phyloP scores from a whole-genome alignment of 306 rosid genomes.

The Luffa aegyptiaca region DNA sequence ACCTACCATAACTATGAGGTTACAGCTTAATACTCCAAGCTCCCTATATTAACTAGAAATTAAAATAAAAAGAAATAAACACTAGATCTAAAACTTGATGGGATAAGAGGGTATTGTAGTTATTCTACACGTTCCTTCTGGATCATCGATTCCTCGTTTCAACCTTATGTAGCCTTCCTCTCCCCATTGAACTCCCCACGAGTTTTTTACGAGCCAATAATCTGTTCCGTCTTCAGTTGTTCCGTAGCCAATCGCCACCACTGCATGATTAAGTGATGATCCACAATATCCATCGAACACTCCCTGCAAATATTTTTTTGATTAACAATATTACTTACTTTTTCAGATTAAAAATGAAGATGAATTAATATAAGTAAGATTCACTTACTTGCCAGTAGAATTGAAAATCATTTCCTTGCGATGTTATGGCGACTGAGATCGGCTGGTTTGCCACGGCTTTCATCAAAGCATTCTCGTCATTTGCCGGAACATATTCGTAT shows the following conservation, averaged over 20 bases:
- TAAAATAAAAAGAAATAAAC: too few relatives aligned
- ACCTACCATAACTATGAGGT: too few relatives aligned
- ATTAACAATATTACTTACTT: too few relatives aligned
- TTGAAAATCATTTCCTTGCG: constrained; percentile 32
- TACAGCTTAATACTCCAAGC: too few relatives aligned
- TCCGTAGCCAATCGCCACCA: constrained; percentile 77
- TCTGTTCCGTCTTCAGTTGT: constrained; percentile 55
- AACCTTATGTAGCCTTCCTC: constrained; percentile 71
- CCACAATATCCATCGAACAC: constrained; percentile 60
- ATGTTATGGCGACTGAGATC: constrained; percentile 31
- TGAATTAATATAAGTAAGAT: too few relatives aligned
- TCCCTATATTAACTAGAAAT: too few relatives aligned
- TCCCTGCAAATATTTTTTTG: constrained; percentile 29
- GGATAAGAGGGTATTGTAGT: constrained; percentile 59
- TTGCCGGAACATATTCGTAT: constrained; percentile 27
- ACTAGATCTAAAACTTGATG: constrained; percentile 27
- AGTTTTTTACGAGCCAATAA: constrained; percentile 68
- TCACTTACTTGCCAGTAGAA: constrained; percentile 14
- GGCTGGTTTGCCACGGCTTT: constrained; percentile 42
- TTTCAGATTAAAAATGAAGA: too few relatives aligned
- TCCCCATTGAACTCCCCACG: constrained; percentile 80
- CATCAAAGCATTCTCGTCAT: constrained; percentile 30
- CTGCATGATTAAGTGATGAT: constrained; percentile 58
- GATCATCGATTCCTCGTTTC: constrained; percentile 24
- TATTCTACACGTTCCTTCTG: constrained; percentile 42